These are phyloP conservation scores for Carallia pectinifolia DNA, from an alignment of 345 rosid species.

Conservation along the genomic window DNA sequence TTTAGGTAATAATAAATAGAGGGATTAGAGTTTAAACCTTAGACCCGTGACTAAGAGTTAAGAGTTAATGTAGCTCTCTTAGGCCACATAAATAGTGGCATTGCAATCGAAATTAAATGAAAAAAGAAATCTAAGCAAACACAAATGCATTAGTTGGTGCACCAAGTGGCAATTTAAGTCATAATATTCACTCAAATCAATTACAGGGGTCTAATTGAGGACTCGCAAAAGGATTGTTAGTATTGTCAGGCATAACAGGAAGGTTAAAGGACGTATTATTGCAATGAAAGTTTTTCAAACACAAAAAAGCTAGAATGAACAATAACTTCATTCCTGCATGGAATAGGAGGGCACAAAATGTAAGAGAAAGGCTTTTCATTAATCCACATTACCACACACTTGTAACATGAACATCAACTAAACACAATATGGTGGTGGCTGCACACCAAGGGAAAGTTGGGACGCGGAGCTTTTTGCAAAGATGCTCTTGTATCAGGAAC, in stretches of 20 bases:
- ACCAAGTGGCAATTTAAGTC: background rate
- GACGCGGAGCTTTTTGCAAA: slow-evolving; percentile 20
- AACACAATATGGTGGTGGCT: slow-evolving; percentile 20
- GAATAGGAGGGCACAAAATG: slow-evolving; percentile 14
- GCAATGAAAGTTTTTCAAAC: background rate
- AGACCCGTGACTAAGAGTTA: too few species aligned
- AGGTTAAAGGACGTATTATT: too few species aligned
- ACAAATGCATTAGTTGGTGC: background rate
- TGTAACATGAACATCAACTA: slow-evolving; percentile 23
- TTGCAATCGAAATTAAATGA: too few species aligned
- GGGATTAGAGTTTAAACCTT: too few species aligned
- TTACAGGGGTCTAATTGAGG: background rate
- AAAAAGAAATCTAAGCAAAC: too few species aligned
- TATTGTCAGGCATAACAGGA: too few species aligned
- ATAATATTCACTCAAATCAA: background rate
- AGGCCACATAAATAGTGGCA: too few species aligned
- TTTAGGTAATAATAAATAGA: too few species aligned
- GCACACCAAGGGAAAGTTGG: slow-evolving; percentile 26
- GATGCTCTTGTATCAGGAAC: slow-evolving; percentile 15
- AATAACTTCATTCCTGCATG: slow-evolving; percentile 29
- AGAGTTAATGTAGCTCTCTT: too few species aligned
- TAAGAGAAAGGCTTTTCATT: slow-evolving; percentile 23
- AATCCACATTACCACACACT: slow-evolving; percentile 25
- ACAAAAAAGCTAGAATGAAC: slow-evolving; percentile 10
- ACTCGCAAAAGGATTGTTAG: too few species aligned